These are phyloP conservation scores for Ophiocordyceps camponoti-saundersi DNA, from an alignment of 2,329 filamentous ascomycete species.

Conservation along the genomic window DNA sequence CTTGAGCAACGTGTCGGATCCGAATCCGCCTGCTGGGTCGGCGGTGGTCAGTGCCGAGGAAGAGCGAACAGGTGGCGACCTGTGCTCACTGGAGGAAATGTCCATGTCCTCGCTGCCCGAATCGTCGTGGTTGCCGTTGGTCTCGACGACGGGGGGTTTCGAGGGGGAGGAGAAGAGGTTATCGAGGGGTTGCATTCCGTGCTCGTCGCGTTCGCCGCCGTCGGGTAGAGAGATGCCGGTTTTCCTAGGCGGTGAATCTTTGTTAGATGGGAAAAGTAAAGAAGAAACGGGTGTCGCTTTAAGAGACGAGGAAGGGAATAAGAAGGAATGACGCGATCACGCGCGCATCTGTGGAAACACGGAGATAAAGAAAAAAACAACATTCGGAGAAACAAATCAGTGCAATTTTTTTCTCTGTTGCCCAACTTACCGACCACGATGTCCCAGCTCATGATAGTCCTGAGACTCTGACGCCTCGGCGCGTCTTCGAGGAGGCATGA, in stretches of 20 bases:
- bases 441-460: slow-evolving; percentile 16
- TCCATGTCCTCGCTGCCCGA: slow-evolving; percentile 33
- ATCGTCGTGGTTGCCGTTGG: slow-evolving; percentile 10
- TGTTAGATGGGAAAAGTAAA: background rate
- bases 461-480: slow-evolving; percentile 13
- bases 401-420: background rate
- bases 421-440: slow-evolving; percentile 20
- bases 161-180: slow-evolving; percentile 78
- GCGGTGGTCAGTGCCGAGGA: background rate
- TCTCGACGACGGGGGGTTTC: slow-evolving; percentile 20
- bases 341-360: too few species aligned
- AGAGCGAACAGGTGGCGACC: background rate
- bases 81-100: slow-evolving; percentile 28
- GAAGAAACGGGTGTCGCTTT: too few species aligned
- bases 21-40: slow-evolving; percentile 30
- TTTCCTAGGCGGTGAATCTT: slow-evolving; percentile 39
- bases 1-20: slow-evolving; percentile 33
- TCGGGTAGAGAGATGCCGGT: slow-evolving; percentile 74
- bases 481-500: slow-evolving; percentile 18
- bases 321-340: background rate
- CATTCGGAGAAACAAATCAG: background rate
- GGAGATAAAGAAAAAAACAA: background rate
- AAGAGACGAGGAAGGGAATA: background rate
- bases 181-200: slow-evolving; percentile 81
- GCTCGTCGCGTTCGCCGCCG: slow-evolving; percentile 65